phyloP scores from a whole-genome alignment of 2,329 filamentous ascomycete genomes.

The Escovopsis sp. region DNA sequence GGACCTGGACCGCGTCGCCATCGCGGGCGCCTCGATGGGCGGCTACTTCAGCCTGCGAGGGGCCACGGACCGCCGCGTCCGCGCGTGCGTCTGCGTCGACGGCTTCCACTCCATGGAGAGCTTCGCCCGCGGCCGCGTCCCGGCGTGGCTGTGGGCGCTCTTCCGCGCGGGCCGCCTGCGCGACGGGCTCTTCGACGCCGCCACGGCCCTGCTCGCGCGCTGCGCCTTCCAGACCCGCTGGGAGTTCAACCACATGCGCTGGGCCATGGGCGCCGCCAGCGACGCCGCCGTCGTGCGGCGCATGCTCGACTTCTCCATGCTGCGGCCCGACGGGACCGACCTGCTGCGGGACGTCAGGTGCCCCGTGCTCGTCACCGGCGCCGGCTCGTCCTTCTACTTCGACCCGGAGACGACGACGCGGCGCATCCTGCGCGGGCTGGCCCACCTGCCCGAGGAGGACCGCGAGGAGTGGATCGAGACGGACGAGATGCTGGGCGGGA shows the following conservation, averaged over 20 bases:
- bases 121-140: slow-evolving; percentile 13
- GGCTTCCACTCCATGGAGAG: slow-evolving; percentile 13
- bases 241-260: slow-evolving; percentile 14
- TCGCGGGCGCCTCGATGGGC: neutral
- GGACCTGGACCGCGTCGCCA: neutral
- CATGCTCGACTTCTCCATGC: slow-evolving; percentile 10
- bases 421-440: slow-evolving; percentile 6
- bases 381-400: slow-evolving; percentile 10
- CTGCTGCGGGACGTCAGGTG: slow-evolving; percentile 12
- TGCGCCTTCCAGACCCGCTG: slow-evolving; percentile 17
- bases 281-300: slow-evolving; percentile 13
- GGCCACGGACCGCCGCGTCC: slow-evolving; percentile 19
- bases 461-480: slow-evolving; percentile 12
- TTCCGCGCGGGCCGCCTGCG: slow-evolving; percentile 14
- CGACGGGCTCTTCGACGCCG: slow-evolving; percentile 13
- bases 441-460: slow-evolving; percentile 1
- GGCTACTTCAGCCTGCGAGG: neutral
- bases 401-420: slow-evolving; percentile 6
- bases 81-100: slow-evolving; percentile 25
- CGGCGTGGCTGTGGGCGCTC: slow-evolving; percentile 13
- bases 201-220: slow-evolving; percentile 7
- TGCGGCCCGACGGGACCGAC: slow-evolving; percentile 5
- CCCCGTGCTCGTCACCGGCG: slow-evolving; percentile 15
- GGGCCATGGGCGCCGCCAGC: slow-evolving; percentile 13
- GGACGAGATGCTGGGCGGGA: slow-evolving; percentile 6